Conservation (phyloP, 306 rosid species). For the Prunus kanzakura region DNA sequence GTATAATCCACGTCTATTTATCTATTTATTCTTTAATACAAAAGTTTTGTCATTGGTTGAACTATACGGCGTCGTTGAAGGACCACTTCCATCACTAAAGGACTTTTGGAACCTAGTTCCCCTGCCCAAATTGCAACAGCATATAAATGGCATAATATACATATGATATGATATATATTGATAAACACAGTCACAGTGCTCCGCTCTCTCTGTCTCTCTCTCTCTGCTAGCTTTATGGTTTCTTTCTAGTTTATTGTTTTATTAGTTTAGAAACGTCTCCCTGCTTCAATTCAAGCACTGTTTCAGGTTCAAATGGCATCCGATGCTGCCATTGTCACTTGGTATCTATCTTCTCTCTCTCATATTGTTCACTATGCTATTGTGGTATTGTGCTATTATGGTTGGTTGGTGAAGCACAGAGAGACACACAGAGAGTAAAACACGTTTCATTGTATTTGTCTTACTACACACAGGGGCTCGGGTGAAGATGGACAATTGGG, state of each 20-base stretch:
- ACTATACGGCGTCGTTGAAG: neutral
- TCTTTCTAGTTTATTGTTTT: too few species aligned
- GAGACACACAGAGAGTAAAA: neutral
- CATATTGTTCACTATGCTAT: neutral
- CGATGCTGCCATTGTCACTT: neutral
- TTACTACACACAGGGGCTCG: constrained; percentile 64
- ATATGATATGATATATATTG: neutral
- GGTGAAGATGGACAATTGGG: constrained; percentile 98
- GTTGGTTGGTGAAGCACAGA: neutral
- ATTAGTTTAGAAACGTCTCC: neutral
- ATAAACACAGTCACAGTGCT: neutral
- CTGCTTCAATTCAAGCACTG: neutral
- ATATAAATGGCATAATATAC: neutral
- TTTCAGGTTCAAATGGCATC: neutral
- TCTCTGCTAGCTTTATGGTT: neutral
- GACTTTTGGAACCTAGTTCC: neutral
- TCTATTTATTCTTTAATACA: too few species aligned
- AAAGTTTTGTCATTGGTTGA: neutral
- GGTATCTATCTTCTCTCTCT: neutral
- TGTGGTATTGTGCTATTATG: neutral
- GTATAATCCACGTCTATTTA: too few species aligned
- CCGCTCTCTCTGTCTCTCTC: neutral
- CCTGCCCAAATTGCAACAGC: neutral
- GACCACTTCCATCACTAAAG: neutral
- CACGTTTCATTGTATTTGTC: neutral